Evolutionary conservation across 768 basidiomycete species (phyloP).

Genomic region (Tulasnella sp.): DNA sequence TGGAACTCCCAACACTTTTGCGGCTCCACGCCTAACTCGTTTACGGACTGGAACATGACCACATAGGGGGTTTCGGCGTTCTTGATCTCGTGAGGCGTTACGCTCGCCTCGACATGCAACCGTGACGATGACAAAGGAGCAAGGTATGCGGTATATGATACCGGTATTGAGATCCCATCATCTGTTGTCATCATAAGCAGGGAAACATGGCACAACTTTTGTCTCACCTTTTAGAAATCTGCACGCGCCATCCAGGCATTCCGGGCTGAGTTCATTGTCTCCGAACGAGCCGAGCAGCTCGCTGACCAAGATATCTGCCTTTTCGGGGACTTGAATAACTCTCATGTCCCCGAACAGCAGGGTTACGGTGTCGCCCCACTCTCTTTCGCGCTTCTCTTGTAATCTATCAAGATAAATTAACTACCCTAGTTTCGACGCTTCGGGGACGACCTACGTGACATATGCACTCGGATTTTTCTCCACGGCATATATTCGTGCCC

Average conservation of each 20-base stretch:
- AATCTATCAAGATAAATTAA: constrained; percentile 40
- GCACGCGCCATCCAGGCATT: constrained; percentile 93
- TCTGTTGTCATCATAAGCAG: constrained; percentile 35
- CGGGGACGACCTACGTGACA: constrained; percentile 58
- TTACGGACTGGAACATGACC: constrained; percentile 94
- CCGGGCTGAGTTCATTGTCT: constrained; percentile 96
- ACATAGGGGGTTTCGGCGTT: constrained; percentile 92
- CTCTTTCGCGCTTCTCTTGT: constrained; percentile 63
- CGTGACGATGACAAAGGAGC: constrained; percentile 92
- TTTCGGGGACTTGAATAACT: constrained; percentile 63
- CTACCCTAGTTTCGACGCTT: no score
- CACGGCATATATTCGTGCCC: constrained; percentile 67
- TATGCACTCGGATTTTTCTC: constrained; percentile 97
- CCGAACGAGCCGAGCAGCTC: constrained; percentile 96
- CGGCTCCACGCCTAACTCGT: constrained; percentile 58
- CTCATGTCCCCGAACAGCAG: constrained; percentile 96
- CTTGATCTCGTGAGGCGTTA: constrained; percentile 38
- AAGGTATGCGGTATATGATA: constrained; percentile 88
- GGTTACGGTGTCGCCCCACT: constrained; percentile 73
- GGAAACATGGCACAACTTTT: constrained; percentile 23
- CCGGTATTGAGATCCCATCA: constrained; percentile 88
- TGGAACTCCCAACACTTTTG: constrained; percentile 98
- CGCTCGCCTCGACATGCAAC: constrained; percentile 70
- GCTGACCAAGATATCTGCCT: constrained; percentile 86
- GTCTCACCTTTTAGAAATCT: constrained; percentile 72